These are phyloP conservation scores for Lablab purpureus DNA, from an alignment of 306 rosid species.

Conservation along the genomic window DNA sequence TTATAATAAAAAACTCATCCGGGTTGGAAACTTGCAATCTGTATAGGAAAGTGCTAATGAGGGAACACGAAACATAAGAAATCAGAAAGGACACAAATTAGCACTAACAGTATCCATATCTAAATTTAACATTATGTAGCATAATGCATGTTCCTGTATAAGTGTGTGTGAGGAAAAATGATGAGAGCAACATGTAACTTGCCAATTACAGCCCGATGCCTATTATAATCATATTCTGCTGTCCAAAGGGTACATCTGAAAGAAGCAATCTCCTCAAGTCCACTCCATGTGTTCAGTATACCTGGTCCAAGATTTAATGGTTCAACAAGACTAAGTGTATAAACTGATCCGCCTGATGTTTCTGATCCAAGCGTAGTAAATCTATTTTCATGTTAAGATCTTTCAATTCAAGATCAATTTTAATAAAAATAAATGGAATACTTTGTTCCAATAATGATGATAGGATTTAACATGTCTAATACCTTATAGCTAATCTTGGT, in stretches of 20 bases:
- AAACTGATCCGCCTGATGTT: slow-evolving; percentile 70
- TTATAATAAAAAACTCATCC: slow-evolving; percentile 36
- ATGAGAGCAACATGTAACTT: slow-evolving; percentile 46
- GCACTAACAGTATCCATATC: slow-evolving; percentile 1
- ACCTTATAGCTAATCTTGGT: slow-evolving; percentile 18
- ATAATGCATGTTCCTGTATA: neutral
- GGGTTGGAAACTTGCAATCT: slow-evolving; percentile 23
- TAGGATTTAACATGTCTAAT: slow-evolving; percentile 22
- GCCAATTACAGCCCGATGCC: slow-evolving; percentile 75
- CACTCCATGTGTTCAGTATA: slow-evolving; percentile 52
- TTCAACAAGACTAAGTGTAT: slow-evolving; percentile 62
- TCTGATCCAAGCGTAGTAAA: slow-evolving; percentile 82
- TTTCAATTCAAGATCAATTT: slow-evolving; percentile 34
- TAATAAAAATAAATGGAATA: slow-evolving; percentile 11
- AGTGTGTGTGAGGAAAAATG: neutral
- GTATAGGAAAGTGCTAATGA: neutral
- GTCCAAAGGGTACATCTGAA: slow-evolving; percentile 83
- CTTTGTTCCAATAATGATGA: slow-evolving; percentile 7
- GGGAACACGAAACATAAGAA: slow-evolving; percentile 1
- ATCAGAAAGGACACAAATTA: slow-evolving; percentile 19
- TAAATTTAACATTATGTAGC: slow-evolving; percentile 16
- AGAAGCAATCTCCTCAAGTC: slow-evolving; percentile 65
- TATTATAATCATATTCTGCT: slow-evolving; percentile 67
- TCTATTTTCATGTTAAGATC: slow-evolving; percentile 69
- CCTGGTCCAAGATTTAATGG: slow-evolving; percentile 62